Percentiles rank a stretch among this genome's conserved stretches.
Evolutionary conservation across 768 basidiomycete genomes (phyloP).

Genomic region (Macrolepiota dolichaula): DNA sequence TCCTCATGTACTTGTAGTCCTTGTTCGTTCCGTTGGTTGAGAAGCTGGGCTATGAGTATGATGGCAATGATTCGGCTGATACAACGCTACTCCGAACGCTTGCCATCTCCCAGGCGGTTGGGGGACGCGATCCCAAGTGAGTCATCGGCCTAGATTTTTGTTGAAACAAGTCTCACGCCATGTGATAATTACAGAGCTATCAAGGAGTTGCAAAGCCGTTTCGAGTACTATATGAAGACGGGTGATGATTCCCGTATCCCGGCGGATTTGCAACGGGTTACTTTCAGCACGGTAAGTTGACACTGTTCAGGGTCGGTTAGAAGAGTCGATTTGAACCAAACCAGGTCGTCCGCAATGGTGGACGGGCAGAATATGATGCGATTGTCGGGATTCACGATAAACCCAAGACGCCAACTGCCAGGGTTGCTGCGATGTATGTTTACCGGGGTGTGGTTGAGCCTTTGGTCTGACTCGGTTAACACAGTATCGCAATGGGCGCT

Average conservation of each 20-base stretch:
- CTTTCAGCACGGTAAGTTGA: conserved; percentile 46
- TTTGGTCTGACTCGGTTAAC: conserved; percentile 13
- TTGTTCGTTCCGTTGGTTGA: conserved; percentile 76
- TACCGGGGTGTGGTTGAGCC: neutral
- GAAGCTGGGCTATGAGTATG: conserved; percentile 75
- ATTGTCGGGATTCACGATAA: conserved; percentile 66
- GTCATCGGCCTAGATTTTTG: neutral
- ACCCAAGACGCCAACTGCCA: conserved; percentile 70
- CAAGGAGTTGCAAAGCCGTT: conserved; percentile 66
- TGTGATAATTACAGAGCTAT: conserved; percentile 55
- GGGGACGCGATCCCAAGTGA: conserved; percentile 25
- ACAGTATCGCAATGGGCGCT: conserved; percentile 62
- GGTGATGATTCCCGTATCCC: conserved; percentile 79
- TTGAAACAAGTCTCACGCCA: conserved; percentile 7
- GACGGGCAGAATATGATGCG: conserved; percentile 70
- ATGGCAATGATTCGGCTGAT: conserved; percentile 62
- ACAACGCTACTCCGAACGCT: conserved; percentile 69
- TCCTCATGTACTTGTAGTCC: conserved; percentile 30
- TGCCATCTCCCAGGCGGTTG: conserved; percentile 54
- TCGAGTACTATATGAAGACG: conserved; percentile 64
- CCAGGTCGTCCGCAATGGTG: conserved; percentile 74
- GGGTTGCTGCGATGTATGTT: conserved; percentile 66
- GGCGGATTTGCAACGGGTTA: conserved; percentile 65
- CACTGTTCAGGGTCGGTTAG: neutral
- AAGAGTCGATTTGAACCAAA: conserved; percentile 6